Base-by-base conservation (phyloP, 2,329 filamentous ascomycete genomes). In the Trichoderma sp. region DNA sequence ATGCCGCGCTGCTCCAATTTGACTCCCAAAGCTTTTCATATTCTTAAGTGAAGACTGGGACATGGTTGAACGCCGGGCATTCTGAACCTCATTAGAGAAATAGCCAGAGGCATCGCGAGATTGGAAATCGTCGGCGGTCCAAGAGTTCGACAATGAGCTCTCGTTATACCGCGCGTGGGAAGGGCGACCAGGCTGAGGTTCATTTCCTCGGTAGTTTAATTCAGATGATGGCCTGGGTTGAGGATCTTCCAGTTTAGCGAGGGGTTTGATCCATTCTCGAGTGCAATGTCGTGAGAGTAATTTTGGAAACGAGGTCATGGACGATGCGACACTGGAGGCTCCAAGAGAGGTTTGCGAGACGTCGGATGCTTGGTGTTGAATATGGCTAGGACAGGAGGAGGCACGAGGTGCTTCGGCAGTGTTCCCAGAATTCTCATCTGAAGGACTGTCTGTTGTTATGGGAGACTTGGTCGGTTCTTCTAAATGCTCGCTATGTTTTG, bases 221-320 rank as follows among this genome's bases (percentile, higher is more conserved):
- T 74, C 72, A 4, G 72, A 67, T 1, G 55, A 58, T 58, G 53
- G 14, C 13, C 33, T 10, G 19, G 49, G 35, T 4, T 66, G 70
- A 21, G 71, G 33, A 3, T 74, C 71, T 16, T 75, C 72, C 1
- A 75, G 59, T 0, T 72, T 70, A 1, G 64, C 62, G 2, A 73
- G 73, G 2, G 77, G 74, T 7, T 70, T 76, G n/a, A 75, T 56
- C 77, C 77, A 79, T 5, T 80, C 79, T 11, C 72, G 69, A 0
- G 79, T 81, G 52, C 75, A 77, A 10, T 77, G 75, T 5, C 79
- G 76, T 11, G 76, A 73, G 11, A 70, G 72, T 10, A 81, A 72
- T 29, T 74, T 73, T 14, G 78, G 78, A 61, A 81, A 81, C 11
- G 77, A 81, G 2, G 75, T 78, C 6, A 80, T 78, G n/a, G 73